These are phyloP conservation scores for Cercospora sesami DNA, from an alignment of 2,329 filamentous ascomycete genomes.

Conservation along the genomic window DNA sequence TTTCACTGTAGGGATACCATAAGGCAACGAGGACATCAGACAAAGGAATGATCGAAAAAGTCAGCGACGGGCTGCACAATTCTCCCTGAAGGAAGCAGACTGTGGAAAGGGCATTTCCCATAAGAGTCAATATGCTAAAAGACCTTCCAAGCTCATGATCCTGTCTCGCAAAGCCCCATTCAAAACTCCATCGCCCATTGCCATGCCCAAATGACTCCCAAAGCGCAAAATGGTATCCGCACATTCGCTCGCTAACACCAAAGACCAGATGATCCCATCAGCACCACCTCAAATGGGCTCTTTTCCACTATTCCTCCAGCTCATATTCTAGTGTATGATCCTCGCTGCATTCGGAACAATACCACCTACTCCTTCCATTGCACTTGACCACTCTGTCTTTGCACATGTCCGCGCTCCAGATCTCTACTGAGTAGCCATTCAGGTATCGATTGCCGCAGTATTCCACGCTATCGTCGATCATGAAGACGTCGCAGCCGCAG, in stretches of 20 bases:
- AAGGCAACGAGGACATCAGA: background rate
- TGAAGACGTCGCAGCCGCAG: slow-evolving; percentile 53
- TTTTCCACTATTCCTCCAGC: slow-evolving; percentile 48
- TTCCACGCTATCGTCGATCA: slow-evolving; percentile 49
- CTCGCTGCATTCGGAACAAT: slow-evolving; percentile 25
- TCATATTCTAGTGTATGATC: slow-evolving; percentile 29
- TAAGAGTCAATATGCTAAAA: background rate
- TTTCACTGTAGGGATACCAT: background rate
- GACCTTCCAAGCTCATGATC: background rate
- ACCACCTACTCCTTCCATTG: slow-evolving; percentile 20
- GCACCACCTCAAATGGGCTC: slow-evolving; percentile 58
- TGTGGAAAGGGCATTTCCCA: background rate
- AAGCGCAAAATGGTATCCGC: background rate
- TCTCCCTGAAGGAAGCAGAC: background rate
- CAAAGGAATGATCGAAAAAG: background rate
- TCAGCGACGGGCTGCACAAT: background rate
- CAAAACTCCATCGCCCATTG: background rate
- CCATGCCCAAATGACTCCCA: background rate
- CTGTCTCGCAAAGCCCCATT: background rate
- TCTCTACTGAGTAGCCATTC: slow-evolving; percentile 50
- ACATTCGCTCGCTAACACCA: background rate
- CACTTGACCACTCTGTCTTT: slow-evolving; percentile 30
- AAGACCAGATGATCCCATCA: background rate
- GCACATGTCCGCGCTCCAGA: slow-evolving; percentile 50
- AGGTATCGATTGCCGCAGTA: slow-evolving; percentile 48